phyloP scores from a whole-genome alignment of 306 rosid genomes.

The Cicer bijugum region DNA sequence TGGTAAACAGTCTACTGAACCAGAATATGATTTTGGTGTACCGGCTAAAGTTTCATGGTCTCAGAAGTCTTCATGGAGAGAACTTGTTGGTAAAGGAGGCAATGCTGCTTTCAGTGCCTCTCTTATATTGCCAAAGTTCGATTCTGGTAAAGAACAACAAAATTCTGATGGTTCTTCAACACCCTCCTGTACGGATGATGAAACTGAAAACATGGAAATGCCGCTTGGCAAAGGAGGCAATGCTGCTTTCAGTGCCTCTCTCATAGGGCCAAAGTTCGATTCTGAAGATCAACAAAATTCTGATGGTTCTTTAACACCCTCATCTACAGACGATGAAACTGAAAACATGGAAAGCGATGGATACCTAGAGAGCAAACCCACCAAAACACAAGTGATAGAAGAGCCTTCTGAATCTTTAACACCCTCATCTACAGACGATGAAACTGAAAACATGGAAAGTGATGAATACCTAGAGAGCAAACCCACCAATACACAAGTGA shows the following conservation, averaged over 20 bases:
- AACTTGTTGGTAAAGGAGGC: slow-evolving; percentile 62
- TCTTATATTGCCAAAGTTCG: slow-evolving; percentile 46
- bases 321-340: slow-evolving; percentile 35
- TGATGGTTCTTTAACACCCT: slow-evolving; percentile 26
- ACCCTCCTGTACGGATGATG: slow-evolving; percentile 37
- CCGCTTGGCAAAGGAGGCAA: slow-evolving; percentile 49
- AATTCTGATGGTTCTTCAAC: slow-evolving; percentile 25
- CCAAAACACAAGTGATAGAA: slow-evolving; percentile 20
- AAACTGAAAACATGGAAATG: slow-evolving; percentile 34
- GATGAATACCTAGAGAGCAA: slow-evolving; percentile 35
- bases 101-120: slow-evolving; percentile 59
- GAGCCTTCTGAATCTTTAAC: slow-evolving; percentile 27
- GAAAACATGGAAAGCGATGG: slow-evolving; percentile 23
- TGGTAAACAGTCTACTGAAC: slow-evolving; percentile 44
- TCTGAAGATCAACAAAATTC: slow-evolving; percentile 44
- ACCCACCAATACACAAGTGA: slow-evolving; percentile 9
- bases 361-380: slow-evolving; percentile 29
- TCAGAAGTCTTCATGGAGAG: slow-evolving; percentile 80
- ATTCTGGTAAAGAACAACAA: slow-evolving; percentile 42
- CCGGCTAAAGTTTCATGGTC: slow-evolving; percentile 59
- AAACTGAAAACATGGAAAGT: not conserved
- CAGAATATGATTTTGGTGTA: slow-evolving; percentile 44
- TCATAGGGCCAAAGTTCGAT: slow-evolving; percentile 46
- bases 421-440: not conserved
- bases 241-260: slow-evolving; percentile 58